These are phyloP conservation scores for Penicillium sp. DNA, from an alignment of 2,329 filamentous ascomycete species.

Conservation along the genomic window DNA sequence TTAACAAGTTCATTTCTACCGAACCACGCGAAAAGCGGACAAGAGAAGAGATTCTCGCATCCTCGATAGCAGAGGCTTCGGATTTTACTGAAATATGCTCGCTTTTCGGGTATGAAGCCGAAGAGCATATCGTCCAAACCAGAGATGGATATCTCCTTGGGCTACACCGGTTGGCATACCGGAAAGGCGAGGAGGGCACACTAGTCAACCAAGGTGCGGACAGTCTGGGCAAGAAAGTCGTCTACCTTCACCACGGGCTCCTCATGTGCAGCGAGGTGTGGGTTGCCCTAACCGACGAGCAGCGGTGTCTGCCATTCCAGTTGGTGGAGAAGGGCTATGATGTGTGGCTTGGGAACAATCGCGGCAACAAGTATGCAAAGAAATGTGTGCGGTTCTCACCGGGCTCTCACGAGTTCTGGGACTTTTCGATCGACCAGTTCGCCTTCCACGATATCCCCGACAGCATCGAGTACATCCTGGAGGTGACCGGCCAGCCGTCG, in stretches of 20 bases:
- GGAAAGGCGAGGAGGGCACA: constrained; percentile 75
- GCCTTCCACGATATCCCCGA: constrained; percentile 97
- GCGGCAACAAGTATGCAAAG: constrained; percentile 98
- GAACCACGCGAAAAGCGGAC: constrained; percentile 68
- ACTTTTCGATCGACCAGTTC: constrained; percentile 98
- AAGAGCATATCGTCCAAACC: constrained; percentile 95
- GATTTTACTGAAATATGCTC: constrained; percentile 95
- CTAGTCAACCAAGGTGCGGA: constrained; percentile 69
- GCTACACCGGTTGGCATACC: constrained; percentile 82
- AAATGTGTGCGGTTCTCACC: constrained; percentile 80
- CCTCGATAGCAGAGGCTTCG: constrained; percentile 78
- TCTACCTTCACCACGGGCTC: constrained; percentile 92
- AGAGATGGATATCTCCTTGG: constrained; percentile 91
- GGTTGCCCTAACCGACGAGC: constrained; percentile 86
- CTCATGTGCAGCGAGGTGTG: constrained; percentile 99
- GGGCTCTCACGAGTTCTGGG: constrained; percentile 79
- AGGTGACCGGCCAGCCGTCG: constrained; percentile 77
- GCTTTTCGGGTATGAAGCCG: constrained; percentile 86
- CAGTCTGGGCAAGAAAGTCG: constrained; percentile 76
- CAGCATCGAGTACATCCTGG: constrained; percentile 87
- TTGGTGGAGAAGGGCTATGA: constrained; percentile 91
- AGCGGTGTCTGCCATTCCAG: constrained; percentile 84
- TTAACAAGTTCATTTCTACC: constrained; percentile 74
- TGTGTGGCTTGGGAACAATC: constrained; percentile 97
- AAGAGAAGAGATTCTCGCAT: constrained; percentile 69